Conservation (phyloP, 2,329 filamentous ascomycete species). For the Dothistroma pini region DNA sequence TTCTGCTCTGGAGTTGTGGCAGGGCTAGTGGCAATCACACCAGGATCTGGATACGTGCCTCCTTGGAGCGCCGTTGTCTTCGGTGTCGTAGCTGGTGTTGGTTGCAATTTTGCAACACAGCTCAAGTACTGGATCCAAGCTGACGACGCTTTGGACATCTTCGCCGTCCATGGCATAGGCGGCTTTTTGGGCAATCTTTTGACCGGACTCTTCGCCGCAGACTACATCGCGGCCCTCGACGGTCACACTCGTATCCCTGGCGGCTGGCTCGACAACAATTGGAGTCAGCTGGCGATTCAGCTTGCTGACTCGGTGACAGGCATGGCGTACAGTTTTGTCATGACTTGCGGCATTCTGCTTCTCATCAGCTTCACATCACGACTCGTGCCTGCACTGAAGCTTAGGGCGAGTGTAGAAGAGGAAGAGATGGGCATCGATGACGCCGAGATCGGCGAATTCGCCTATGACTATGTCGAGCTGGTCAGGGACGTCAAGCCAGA, state of each 20-base stretch:
- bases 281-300: constrained; percentile 79
- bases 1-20: constrained; percentile 90
- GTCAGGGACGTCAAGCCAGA: constrained; percentile 59
- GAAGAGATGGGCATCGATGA: constrained; percentile 85
- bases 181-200: constrained; percentile 75
- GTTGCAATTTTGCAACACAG: constrained; percentile 88
- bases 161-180: constrained; percentile 75
- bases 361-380: constrained; percentile 65
- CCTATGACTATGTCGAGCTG: constrained; percentile 91
- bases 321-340: constrained; percentile 71
- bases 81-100: constrained; percentile 68
- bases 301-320: constrained; percentile 76
- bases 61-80: constrained; percentile 80
- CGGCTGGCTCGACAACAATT: constrained; percentile 81
- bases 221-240: constrained; percentile 80
- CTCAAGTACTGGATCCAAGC: constrained; percentile 78
- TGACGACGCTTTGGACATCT: constrained; percentile 86
- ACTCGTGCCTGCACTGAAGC: constrained; percentile 68
- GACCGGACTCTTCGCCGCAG: constrained; percentile 77
- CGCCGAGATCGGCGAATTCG: constrained; percentile 84
- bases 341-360: constrained; percentile 69
- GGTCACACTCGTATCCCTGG: constrained; percentile 64
- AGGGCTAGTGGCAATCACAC: constrained; percentile 83
- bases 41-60: constrained; percentile 80
- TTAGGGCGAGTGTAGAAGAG: constrained; percentile 71